phyloP scores from a whole-genome alignment of 805 yeast genomes.

The Candida pseudoglaebosa region DNA sequence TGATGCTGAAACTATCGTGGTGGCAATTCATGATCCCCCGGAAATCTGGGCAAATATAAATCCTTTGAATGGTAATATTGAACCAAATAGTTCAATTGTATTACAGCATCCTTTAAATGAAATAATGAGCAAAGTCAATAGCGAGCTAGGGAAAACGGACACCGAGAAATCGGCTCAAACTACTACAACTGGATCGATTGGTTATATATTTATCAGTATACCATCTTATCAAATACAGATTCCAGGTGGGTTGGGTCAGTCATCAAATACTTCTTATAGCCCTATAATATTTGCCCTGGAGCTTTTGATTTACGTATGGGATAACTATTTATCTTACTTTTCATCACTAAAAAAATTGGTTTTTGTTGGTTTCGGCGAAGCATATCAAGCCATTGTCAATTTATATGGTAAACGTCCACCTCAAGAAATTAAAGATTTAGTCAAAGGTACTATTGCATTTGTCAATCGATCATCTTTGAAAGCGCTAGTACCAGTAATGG shows the following conservation, averaged over 20 bases:
- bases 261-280: conserved; percentile 38
- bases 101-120: conserved; percentile 65
- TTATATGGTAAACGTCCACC: conserved; percentile 74
- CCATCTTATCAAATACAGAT: conserved; percentile 51
- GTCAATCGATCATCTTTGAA: conserved; percentile 66
- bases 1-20: conserved; percentile 57
- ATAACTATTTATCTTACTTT: conserved; percentile 78
- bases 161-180: conserved; percentile 13
- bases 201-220: conserved; percentile 78
- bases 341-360: conserved; percentile 60
- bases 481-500: conserved; percentile 80
- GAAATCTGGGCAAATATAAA: conserved; percentile 87
- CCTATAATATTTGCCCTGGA: conserved; percentile 73
- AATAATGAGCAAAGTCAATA: conserved; percentile 54
- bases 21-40: conserved; percentile 86
- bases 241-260: conserved; percentile 28
- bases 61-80: conserved; percentile 74
- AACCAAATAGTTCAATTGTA: conserved; percentile 66
- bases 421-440: conserved; percentile 51
- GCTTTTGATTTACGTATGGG: conserved; percentile 78
- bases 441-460: conserved; percentile 67
- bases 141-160: conserved; percentile 20
- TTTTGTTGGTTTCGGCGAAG: conserved; percentile 85
- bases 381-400: conserved; percentile 83
- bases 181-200: conserved; percentile 37